Base-by-base conservation (phyloP, 257 asterid genomes). In the Ilex asprella region DNA sequence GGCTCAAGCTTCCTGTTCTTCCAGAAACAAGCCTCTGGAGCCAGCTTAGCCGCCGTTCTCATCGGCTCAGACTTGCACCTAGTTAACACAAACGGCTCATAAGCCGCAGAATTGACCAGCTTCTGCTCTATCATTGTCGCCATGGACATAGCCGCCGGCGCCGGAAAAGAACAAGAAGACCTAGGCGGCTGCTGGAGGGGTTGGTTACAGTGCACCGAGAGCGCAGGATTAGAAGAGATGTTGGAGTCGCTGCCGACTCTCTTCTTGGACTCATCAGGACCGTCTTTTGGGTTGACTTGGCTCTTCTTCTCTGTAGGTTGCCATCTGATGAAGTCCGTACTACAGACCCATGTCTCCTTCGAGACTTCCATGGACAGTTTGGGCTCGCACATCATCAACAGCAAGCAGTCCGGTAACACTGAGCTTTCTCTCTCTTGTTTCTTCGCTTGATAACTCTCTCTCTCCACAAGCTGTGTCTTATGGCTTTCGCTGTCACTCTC, bases 21-120 rank as follows among this genome's bases (percentile, higher is more conserved):
- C 96, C 98, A 88, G 70, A 71, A 81, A 61, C 95, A 88, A 12
- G 86, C 64, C 59, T 87, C 96, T 16, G 94, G 88, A 78, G 83
- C 39, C 7, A 91, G 87, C 77, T 86, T 91, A 71, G 89, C 88
- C 67, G 95, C 96, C 15, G 95, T 81, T 47, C 91, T 82, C 98
- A 91, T 84, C 56, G 98, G 98, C 89, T 91, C 98, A 7, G 98
- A 91, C 78, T 88, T 91, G 66, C 98, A 91, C 72, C 98, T 75
- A 0, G 95, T 86, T 76, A 88, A 75, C 73, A 68, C 99, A 31
- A 84, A 81, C 68, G 97, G 97, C 88, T 93, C 99, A 60, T 87
- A 82, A 15, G 73, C 97, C 43, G 76, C 96, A 3, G 76, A 86
- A 39, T 85, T 76, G 65, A 78, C 94, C 67, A 89, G 83, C 84